These are phyloP conservation scores for Phragmites australis DNA, from an alignment of 176 grass and related monocot genomes.

Conservation along the genomic window DNA sequence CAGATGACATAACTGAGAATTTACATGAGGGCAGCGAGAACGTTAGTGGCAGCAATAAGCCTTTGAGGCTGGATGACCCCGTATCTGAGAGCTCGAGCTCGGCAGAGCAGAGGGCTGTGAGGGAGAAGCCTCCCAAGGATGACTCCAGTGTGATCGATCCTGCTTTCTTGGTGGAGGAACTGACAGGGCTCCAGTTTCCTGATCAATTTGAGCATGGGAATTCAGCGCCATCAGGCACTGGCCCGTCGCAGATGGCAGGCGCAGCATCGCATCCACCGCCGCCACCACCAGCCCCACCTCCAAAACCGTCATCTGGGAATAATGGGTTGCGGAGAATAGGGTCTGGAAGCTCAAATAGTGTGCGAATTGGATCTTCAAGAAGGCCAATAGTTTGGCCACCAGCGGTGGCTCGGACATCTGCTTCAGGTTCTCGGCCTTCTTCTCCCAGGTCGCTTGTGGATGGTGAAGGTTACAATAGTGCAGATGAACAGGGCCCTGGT, in stretches of 20 bases:
- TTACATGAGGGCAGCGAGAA: constrained; percentile 41
- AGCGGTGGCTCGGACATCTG: constrained; percentile 54
- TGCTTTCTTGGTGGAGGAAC: constrained; percentile 48
- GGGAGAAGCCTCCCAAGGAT: constrained; percentile 55
- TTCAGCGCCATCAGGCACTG: constrained; percentile 36
- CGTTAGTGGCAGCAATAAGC: constrained; percentile 44
- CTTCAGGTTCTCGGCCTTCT: constrained; percentile 82
- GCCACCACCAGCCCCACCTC: constrained; percentile 77
- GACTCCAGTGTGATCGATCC: constrained; percentile 42
- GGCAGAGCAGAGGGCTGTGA: constrained; percentile 40
- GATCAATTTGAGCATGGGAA: constrained; percentile 53
- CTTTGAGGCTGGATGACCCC: constrained; percentile 35
- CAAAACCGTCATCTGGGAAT: constrained; percentile 55
- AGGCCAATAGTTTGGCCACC: constrained; percentile 71
- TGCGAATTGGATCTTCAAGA: constrained; percentile 81
- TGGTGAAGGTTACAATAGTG: constrained; percentile 96
- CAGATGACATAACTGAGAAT: constrained; percentile 41
- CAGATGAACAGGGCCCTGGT: constrained; percentile 88
- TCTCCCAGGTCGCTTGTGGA: constrained; percentile 85
- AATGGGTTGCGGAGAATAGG: constrained; percentile 64
- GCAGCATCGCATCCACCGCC: constrained; percentile 66
- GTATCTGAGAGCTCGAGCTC: constrained; percentile 39
- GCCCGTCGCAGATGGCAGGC: constrained; percentile 45
- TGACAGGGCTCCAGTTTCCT: constrained; percentile 41
- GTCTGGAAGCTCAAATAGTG: constrained; percentile 54